Base-by-base conservation (phyloP, 2,329 filamentous ascomycete genomes). In the Cryphonectria nitschkei region DNA sequence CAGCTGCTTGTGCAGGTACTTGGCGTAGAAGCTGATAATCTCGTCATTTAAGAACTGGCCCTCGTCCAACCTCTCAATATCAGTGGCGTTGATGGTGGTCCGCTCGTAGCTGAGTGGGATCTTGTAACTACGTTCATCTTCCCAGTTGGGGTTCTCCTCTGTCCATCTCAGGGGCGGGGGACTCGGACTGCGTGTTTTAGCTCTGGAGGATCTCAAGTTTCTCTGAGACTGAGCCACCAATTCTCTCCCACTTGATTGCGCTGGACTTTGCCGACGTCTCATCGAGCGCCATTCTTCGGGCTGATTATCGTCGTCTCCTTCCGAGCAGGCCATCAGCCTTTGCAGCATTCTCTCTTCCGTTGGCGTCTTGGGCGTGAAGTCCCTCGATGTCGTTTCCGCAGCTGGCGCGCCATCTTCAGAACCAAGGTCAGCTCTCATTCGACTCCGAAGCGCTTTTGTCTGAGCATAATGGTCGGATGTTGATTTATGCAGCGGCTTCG, bases 31-130 rank as follows among this genome's bases (percentile, higher is more conserved):
- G 66, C 89, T 90, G 75, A 99, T 92, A 39, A 99, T 83, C 76
- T 94, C 97, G 82, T 99, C 96, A 78, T 99, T 99, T 60, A 99
- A 82, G 71, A 92, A 97, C 75, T 97, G 88, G 16, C 90, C 93
- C 73, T 97, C 93, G 72, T 97, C 91, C 2, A 99, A 86, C 58
- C 93, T 87, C 29, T 86, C 82, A 46, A 98, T 89, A 76, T 96
- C 93, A n/a, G 87, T 83, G 72, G 87, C 89, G 70, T 93, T 88
- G 1, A 96, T 89, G 0, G 86, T 89, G 0, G 90, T 88, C 72
- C 89, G 86, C 65, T 88, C 90, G 77, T 89, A 94, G 2, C 89
- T 82, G 1, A 95, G 82, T 1, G 91, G 86, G 65, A 83, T 83
- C 22, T 84, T 81, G 88, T 89, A 91, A n/a, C 43, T 41, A 19